Evolutionary conservation across 495 filamentous ascomycete species (phyloP).

Genomic region (Tuber microsphaerosporum): DNA sequence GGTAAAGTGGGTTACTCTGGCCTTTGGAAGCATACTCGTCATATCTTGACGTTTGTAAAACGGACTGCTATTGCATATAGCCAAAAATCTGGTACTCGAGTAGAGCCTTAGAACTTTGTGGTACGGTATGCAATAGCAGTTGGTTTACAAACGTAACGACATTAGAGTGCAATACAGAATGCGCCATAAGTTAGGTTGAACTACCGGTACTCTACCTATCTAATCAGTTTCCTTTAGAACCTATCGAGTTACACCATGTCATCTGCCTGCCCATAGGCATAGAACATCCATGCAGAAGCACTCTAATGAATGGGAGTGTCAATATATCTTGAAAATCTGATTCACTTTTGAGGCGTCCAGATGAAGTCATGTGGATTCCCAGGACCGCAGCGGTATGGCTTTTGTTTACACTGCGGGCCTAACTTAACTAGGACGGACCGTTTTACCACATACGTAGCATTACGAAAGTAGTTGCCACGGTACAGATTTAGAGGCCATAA

Average conservation of each 20-base stretch:
- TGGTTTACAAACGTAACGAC: background rate
- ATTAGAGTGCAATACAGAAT: conserved; percentile 4
- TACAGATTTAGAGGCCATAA: background rate
- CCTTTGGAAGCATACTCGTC: conserved; percentile 10
- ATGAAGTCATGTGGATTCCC: background rate
- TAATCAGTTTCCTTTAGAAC: conserved; percentile 6
- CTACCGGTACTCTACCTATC: conserved; percentile 9
- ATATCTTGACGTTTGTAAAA: no score
- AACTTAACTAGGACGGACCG: background rate
- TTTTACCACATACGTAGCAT: background rate
- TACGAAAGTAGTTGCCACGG: background rate
- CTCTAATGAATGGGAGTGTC: background rate
- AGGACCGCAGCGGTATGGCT: conserved; percentile 14
- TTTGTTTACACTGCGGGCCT: conserved; percentile 5
- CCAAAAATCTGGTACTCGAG: background rate
- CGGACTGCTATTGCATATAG: conserved; percentile 8
- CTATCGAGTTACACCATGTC: conserved; percentile 11
- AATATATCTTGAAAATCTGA: conserved; percentile 9
- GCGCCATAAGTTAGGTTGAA: conserved; percentile 3
- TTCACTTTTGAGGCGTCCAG: conserved; percentile 7
- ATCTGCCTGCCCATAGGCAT: background rate
- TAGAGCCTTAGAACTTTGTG: background rate
- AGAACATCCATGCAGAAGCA: conserved; percentile 6
- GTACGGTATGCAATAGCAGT: background rate
- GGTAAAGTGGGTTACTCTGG: conserved; percentile 8